Evolutionary conservation across 306 rosid species (phyloP).

Genomic region (Trichosanthes truncata): DNA sequence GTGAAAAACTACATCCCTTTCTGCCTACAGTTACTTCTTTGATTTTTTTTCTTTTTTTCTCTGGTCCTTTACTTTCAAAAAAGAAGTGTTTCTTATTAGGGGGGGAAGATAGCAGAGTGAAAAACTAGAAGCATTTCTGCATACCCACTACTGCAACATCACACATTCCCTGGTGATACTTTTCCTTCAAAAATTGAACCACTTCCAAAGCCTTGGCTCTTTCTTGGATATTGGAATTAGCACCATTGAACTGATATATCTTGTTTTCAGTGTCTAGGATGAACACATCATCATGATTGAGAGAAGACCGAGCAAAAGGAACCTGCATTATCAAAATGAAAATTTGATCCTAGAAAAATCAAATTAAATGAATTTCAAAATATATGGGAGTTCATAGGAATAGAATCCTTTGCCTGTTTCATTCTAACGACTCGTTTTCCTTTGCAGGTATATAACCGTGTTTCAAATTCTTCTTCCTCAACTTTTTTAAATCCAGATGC

Average conservation of each 20-base stretch:
- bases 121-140: conserved; percentile 11
- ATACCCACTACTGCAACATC: conserved; percentile 92
- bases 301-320: conserved; percentile 86
- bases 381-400: background rate
- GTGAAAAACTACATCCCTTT: conserved; percentile 1
- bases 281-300: conserved; percentile 95
- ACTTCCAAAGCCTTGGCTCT: conserved; percentile 97
- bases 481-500: conserved; percentile 73
- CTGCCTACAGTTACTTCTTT: background rate
- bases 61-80: background rate
- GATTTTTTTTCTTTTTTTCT: background rate
- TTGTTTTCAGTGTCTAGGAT: conserved; percentile 73
- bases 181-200: conserved; percentile 86
- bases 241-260: conserved; percentile 95
- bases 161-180: conserved; percentile 73
- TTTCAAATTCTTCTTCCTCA: conserved; percentile 78
- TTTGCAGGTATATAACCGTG: conserved; percentile 73
- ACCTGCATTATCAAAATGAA: conserved; percentile 45
- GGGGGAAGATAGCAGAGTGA: background rate
- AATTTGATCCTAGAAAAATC: conserved; percentile 13
- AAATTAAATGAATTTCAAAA: background rate
- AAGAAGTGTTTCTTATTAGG: background rate
- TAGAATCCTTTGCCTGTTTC: conserved; percentile 63
- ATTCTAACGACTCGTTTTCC: conserved; percentile 97
- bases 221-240: conserved; percentile 94